Evolutionary conservation across 805 yeast genomes (phyloP), one percentile per base, ranked within the genome.

Genomic region (Ogataea trehalophila): DNA sequence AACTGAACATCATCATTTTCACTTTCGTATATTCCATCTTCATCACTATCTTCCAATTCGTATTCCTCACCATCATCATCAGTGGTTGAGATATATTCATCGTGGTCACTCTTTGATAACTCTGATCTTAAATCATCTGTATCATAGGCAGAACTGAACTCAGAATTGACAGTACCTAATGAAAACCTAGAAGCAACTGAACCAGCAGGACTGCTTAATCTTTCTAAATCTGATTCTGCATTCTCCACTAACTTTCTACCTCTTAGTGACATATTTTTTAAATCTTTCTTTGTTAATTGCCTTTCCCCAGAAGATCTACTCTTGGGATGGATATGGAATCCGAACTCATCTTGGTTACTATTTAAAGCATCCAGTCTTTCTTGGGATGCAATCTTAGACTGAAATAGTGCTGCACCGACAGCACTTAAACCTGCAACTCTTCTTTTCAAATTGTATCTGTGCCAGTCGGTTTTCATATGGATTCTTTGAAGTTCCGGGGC

Each of bases 401-500:
- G 62, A 47, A 66, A 66, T 2, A 54, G 42, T 9, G 58, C 56
- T 9, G 65, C 61, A 37, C 50, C 47, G 31, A 90, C 80, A 2
- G 95, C 83, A 6, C 85, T 80, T 46, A 90, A 68, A n/a, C 77
- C 76, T 1, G 96, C 96, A 20, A 94, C 96, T 55, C 96, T 76
- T 68, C 99, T 81, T 64, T 94, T 94, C 61, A 94, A 74, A 59
- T 94, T 94, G 66, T 94, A 94, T 53, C 99, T 77, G 62, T 94
- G 99, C 99, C 98, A 94, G 46, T 94, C 99, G 2, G 96, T 83
- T 65, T 87, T 89, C 99, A 94, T 94, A 63, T 94, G 99, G 51
- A 77, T 77, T 53, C 98, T 76, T 70, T 94, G 99, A 47, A 84
- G 74, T 54, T 85, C 95, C 13, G 96, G 85, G 37, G 83, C 75